Base-by-base conservation (phyloP, 2,329 filamentous ascomycete species). In the Aspergillus sp. region DNA sequence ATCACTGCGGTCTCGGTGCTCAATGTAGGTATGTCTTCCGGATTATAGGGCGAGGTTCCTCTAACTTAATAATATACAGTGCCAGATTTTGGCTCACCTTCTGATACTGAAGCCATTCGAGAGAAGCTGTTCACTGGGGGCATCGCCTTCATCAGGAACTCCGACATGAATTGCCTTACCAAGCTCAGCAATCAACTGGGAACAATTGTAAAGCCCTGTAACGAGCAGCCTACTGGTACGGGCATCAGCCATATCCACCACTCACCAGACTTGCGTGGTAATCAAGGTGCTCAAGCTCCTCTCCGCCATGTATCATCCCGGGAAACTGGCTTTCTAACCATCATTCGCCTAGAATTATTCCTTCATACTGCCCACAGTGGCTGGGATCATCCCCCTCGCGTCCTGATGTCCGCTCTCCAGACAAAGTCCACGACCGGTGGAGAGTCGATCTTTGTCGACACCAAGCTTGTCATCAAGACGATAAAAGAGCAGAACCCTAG, bases 351-450 rank as follows among this genome's bases (percentile, higher is more conserved):
- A 24, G 54, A 57, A 22, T 41, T 57, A 6, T 54, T 52, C 13
- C 54, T 57, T 16, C 54, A 57, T 44, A 54, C 52, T 8, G 54
- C 54, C 13, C 52, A 52, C 35, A 57, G 54, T 26, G 54, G 54
- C 13, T 57, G 54, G 54, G 52, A 57, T 2, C 11, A 13, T n/a
- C 54, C 54, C 3, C 54, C 54, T 11, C 46, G 49, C 1, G 40
- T 57, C 16, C 17, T 57, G n/a, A 43, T 54, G 38, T 57, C 54
- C 2, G 48, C 50, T 14, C 47, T 57, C 2, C 51, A 47, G 14
- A 54, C 43, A 8, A 48, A 45, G 26, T 52, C 54, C 9, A 44
- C 35, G 10, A 14, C 47, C 16, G 52, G 54, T 8, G 54, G 54
- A 2, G 52, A 47, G 11, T 57, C 54, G 3, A 22, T 57, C 24